Base-by-base conservation (phyloP, 1,284 basidiomycete species). In the Sanghuangporus sanghuang region DNA sequence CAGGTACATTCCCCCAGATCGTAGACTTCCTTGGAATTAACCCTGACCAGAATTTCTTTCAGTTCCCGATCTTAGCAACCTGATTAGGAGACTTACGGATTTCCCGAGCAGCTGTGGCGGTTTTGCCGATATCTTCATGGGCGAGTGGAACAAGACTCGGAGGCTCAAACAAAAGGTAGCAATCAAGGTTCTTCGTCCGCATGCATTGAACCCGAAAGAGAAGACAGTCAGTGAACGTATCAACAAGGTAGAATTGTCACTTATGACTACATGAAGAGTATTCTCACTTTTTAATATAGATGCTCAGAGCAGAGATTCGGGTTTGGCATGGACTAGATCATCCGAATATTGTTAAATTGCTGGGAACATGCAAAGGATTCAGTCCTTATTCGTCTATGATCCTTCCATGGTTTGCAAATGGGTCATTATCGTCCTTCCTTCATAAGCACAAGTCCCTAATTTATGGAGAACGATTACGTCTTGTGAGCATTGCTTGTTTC, bases 101-200 rank as follows among this genome's bases (percentile, higher is more conserved):
- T 64, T 61, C 35, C 59, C 63, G 46, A 61, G 63, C 46, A 50
- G 63, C 35, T 64, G 58, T 27, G 63, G 63, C 21, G 58, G 59
- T 18, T 64, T 56, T 35, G 63, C 63, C 36, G 63, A 64, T 39
- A 61, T 64, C 16, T 64, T 48, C 54, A 60, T 64, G 59, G 58
- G 59, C n/a, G 63, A 64, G 50, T 64, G 63, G 63, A 54, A 52
- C 32, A 39, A 50, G 14, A 49, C 59, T 2, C 58, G 63, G 46
- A 32, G 59, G 16, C 21, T 40, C 39, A 54, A 57, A 18, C 53
- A 61, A 14, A 64, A 61, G 27, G 59, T 64, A n/a, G 63, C 63
- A 16, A 57, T 64, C 58, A 64, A 64, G 21, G 63, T 64, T 3
- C 55, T 64, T 11, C 58, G 63, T 7, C 48, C 38, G n/a, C 53